Percentiles rank a stretch among this genome's conserved stretches.
Conservation (phyloP, 257 asterid genomes). For the Solanum clarkiae region DNA sequence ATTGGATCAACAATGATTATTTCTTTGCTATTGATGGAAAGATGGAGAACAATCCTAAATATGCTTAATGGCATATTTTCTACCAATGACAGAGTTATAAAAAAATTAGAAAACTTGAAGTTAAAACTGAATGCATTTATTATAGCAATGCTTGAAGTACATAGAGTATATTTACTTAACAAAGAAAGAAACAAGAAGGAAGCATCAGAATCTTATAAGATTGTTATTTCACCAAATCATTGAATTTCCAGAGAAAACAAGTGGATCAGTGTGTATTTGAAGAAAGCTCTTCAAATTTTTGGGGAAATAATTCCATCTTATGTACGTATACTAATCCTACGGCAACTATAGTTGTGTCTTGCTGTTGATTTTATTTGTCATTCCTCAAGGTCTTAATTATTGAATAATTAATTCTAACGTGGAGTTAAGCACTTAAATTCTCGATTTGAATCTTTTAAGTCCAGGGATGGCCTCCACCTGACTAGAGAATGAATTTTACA, state of each 20-base stretch:
- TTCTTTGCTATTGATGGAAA: slow-evolving; percentile 56
- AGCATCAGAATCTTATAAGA: slow-evolving; percentile 26
- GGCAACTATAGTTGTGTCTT: not conserved
- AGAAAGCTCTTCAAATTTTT: slow-evolving; percentile 12
- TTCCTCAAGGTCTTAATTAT: not conserved
- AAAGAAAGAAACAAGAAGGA: slow-evolving; percentile 46
- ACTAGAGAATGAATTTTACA: not conserved
- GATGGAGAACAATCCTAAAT: slow-evolving; percentile 59
- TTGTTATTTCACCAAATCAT: not conserved
- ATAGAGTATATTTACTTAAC: slow-evolving; percentile 54
- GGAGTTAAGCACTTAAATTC: not conserved
- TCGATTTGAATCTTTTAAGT: not conserved
- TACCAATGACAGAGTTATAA: slow-evolving; percentile 69
- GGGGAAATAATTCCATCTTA: slow-evolving; percentile 68
- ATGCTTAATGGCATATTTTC: slow-evolving; percentile 57
- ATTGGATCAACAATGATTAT: slow-evolving; percentile 69
- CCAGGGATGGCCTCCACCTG: not conserved
- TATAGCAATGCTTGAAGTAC: slow-evolving; percentile 63
- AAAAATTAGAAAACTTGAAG: slow-evolving; percentile 62
- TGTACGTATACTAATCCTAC: slow-evolving; percentile 33
- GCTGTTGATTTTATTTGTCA: slow-evolving; percentile 3
- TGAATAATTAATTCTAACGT: not conserved
- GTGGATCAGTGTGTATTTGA: not conserved
- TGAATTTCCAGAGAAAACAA: not conserved
- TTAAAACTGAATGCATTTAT: slow-evolving; percentile 46